Evolutionary conservation across 2,329 filamentous ascomycete species (phyloP).

Genomic region (Sarocladium kiliense): DNA sequence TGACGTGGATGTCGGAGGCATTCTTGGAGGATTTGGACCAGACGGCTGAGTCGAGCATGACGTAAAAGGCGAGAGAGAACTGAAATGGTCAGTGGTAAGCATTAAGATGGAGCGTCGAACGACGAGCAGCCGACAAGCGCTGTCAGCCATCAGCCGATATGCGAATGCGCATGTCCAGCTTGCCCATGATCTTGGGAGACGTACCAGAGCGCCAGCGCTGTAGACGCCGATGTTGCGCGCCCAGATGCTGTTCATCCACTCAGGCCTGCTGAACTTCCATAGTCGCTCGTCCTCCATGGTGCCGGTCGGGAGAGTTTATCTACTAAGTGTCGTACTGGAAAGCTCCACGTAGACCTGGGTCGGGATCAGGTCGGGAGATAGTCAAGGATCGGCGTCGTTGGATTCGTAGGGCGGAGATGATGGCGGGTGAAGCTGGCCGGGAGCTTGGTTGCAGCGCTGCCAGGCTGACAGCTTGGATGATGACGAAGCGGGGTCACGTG

Average conservation of each 20-base stretch:
- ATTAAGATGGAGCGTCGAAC: too few relatives aligned
- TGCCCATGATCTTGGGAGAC: slow-evolving; percentile 21
- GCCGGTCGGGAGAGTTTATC: slow-evolving; percentile 8
- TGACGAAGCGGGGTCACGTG: slow-evolving; percentile 7
- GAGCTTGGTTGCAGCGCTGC: slow-evolving; percentile 3
- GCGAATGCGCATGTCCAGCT: too few relatives aligned
- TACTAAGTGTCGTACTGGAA: background rate
- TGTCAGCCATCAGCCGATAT: too few relatives aligned
- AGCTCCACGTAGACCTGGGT: background rate
- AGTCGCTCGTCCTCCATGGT: slow-evolving; percentile 60
- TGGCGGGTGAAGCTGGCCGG: slow-evolving; percentile 3
- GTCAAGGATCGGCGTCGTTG: background rate
- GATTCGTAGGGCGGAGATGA: slow-evolving; percentile 4
- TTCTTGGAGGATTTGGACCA: slow-evolving; percentile 60
- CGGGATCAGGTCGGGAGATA: background rate
- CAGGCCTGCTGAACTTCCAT: slow-evolving; percentile 62
- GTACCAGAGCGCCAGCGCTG: slow-evolving; percentile 55
- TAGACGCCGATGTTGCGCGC: slow-evolving; percentile 62
- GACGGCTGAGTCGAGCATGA: slow-evolving; percentile 62
- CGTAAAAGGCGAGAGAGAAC: slow-evolving; percentile 66
- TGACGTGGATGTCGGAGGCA: slow-evolving; percentile 55
- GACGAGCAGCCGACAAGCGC: too few relatives aligned
- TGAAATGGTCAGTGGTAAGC: slow-evolving; percentile 22
- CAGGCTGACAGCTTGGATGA: background rate
- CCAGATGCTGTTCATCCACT: slow-evolving; percentile 62